Evolutionary conservation across 208 protist species (phyloP), one percentile per base, ranked within the genome.

Genomic region (Herpetomonas samuelpessoai): DNA sequence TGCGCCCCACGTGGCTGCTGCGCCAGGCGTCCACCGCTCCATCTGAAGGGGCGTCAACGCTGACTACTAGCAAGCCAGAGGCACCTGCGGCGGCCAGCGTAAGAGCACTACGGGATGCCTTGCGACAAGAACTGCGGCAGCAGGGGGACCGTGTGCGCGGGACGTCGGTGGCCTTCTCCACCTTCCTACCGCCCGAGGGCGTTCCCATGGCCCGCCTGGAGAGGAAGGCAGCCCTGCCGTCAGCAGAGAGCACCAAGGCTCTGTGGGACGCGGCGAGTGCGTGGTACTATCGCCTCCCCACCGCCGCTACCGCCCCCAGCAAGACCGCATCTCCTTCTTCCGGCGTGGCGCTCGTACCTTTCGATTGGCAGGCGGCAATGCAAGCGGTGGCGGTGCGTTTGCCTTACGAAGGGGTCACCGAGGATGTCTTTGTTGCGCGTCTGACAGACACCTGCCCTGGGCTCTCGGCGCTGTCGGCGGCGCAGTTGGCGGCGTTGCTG

Each of bases 371-470:
- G 3, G 51, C 56, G 6, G 65, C 59, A 10, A 46, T 90, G 52
- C 30, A 28, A 31, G 47, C 18, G 19, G 52, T 86, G 10, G 76
- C 82, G 3, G 51, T 50, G 3, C 0, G 3, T 3, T 57, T 94
- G 16, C 88, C 88, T 1, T 63, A 61, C 30, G 88, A 94, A 51
- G 88, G 88, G 6, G 76, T 81, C 41, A 73, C 72, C 22, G 84
- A 94, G 68, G 28, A 19, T 3, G 68, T 70, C 24, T 55, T 92
- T 14, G 25, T 79, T 27, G 16, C 58, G 9, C 30, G 25, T 28
- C 56, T 94, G 35, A 46, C 39, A 9, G 19, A 55, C 10, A 38
- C 52, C 22, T 68, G 63, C 41, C 35, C 71, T 6, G 38, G 59
- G 21, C 56, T 87, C 21, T 51, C 47, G 39, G 18, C 44, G 27